A percentile compares a stretch with the other conserved stretches of the same genome.
Conservation (phyloP, 192 early-diverging fungal genomes). For the Coemansia sp. region DNA sequence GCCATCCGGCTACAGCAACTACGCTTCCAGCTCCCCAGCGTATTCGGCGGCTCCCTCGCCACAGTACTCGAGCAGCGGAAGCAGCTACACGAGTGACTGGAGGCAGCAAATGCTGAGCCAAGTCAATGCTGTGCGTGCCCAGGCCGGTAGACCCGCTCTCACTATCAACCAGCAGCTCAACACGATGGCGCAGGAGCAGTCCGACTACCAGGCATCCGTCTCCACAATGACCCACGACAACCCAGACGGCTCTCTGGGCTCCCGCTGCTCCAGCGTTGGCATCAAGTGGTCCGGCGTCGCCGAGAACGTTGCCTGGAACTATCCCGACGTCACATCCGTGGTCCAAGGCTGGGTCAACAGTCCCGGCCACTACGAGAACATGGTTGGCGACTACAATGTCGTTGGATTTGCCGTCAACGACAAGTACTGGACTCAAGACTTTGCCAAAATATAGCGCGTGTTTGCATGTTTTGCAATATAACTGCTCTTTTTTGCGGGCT, state of each 20-base stretch:
- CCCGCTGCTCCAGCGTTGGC: slow-evolving; percentile 25
- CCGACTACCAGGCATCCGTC: slow-evolving; percentile 30
- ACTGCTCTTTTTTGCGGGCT: slow-evolving; percentile 7
- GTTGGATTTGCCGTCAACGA: slow-evolving; percentile 39
- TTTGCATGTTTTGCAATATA: background rate
- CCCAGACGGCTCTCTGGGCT: slow-evolving; percentile 21
- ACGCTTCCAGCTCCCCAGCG: background rate
- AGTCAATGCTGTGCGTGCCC: slow-evolving; percentile 35
- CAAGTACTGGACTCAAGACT: slow-evolving; percentile 47
- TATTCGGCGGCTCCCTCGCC: background rate
- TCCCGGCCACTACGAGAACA: slow-evolving; percentile 37
- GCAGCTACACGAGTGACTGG: slow-evolving; percentile 14
- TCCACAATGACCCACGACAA: slow-evolving; percentile 34
- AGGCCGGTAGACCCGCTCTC: slow-evolving; percentile 27
- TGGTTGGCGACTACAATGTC: slow-evolving; percentile 39
- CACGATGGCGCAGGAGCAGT: slow-evolving; percentile 38
- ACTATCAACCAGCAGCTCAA: slow-evolving; percentile 21
- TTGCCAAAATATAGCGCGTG: slow-evolving; percentile 16
- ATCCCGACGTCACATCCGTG: slow-evolving; percentile 16
- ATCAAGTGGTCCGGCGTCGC: slow-evolving; percentile 32
- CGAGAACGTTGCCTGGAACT: slow-evolving; percentile 44
- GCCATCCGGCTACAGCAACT: background rate
- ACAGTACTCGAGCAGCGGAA: background rate
- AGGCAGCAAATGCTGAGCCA: slow-evolving; percentile 38
- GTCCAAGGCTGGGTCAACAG: slow-evolving; percentile 26